Base-by-base conservation (phyloP, 2,329 filamentous ascomycete genomes). In the Aschersonia sp. region DNA sequence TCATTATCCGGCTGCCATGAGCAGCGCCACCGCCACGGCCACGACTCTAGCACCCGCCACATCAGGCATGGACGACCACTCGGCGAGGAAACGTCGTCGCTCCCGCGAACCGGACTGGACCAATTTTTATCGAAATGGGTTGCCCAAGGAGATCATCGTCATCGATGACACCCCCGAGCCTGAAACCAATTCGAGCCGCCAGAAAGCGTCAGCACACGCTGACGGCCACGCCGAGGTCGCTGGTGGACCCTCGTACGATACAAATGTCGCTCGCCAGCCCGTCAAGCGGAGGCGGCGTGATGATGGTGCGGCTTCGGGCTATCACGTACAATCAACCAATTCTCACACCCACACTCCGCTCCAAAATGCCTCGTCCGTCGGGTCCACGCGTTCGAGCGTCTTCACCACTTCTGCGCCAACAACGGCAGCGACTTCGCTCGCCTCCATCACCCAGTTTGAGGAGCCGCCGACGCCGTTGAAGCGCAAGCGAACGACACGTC, bases 101-200 rank as follows among this genome's bases (percentile, higher is more conserved):
- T 78, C 73, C 52, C 75, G 74, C 61, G 73, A 80, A 54, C 84
- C 85, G 45, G 82, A 92, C 65, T 92, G 86, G 86, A 72, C 77
- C 50, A 78, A 75, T 53, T 92, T 89, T 60, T 91, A 89, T 64
- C 84, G 83, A 61, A 89, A 91, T 63, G 86, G 86, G 4, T 68
- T 89, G 30, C 86, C 86, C 30, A 84, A 87, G 61, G 86, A 92
- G 68, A 80, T 92, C 60, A 91, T 92, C 59, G 80, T 91, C 57
- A 92, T 92, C 58, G 80, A 84, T 63, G 83, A 89, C 62, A 80
- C 78, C 4, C 84, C 84, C 46, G 74, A 76, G 50, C 73, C 74
- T 48, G 72, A 76, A 50, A 57, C 63, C 45, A 63, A 65, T 38
- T 6, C 32, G 6, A 38, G 32, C 32, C 32, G 32, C 32, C 6